phyloP scores from a whole-genome alignment of 73 alveolate species.

The Paramecium tetraurelia region DNA sequence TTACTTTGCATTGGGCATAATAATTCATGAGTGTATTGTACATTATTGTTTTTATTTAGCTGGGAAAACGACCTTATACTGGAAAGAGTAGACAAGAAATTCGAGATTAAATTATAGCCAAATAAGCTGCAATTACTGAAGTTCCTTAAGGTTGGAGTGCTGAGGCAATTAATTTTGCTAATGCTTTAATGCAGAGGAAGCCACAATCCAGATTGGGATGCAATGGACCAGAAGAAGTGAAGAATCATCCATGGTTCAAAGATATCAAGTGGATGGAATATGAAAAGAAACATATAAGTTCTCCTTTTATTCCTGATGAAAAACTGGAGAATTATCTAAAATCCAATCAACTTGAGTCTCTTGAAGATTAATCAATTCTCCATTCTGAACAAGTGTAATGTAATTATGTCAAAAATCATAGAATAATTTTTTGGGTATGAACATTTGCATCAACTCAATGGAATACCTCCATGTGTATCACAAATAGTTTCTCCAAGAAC shows the following conservation, averaged over 20 bases:
- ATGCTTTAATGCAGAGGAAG: conserved; percentile 84
- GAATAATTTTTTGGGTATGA: background rate
- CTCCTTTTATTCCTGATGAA: conserved; percentile 80
- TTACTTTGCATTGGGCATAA: conserved; percentile 92
- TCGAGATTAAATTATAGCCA: conserved; percentile 72
- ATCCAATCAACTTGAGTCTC: background rate
- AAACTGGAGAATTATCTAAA: conserved; percentile 4
- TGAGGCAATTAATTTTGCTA: conserved; percentile 92
- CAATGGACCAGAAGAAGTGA: conserved; percentile 88
- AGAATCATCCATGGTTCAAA: conserved; percentile 85
- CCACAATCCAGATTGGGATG: conserved; percentile 85
- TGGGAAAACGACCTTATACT: conserved; percentile 80
- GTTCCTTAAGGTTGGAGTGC: conserved; percentile 93
- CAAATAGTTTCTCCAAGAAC: background rate
- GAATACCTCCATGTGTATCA: background rate
- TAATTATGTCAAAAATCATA: background rate
- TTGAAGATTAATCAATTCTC: conserved; percentile 28
- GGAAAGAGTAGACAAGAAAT: conserved; percentile 87
- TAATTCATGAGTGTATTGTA: conserved; percentile 83
- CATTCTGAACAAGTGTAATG: background rate
- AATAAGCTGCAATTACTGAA: conserved; percentile 78
- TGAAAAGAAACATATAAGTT: conserved; percentile 72
- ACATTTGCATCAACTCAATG: background rate
- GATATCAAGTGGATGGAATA: conserved; percentile 82
- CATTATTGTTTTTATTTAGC: background rate